Conservation (phyloP, 2,329 filamentous ascomycete genomes). For the Alternaria sp. region DNA sequence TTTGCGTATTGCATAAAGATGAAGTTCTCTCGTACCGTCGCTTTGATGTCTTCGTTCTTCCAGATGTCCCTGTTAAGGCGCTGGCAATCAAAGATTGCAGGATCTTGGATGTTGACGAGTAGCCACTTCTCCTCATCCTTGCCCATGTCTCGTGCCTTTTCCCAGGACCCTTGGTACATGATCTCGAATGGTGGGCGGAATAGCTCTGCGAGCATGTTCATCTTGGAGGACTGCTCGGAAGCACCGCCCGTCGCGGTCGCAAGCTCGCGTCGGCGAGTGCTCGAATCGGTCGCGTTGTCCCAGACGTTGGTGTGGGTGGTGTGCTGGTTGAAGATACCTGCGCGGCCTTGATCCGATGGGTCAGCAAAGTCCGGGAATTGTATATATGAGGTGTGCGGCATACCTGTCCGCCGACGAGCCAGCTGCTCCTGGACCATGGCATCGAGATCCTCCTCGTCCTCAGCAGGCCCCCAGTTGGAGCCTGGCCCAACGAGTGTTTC, state of each 20-base stretch:
- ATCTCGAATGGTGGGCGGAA: slow-evolving; percentile 92
- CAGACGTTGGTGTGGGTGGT: slow-evolving; percentile 62
- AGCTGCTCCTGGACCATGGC: slow-evolving; percentile 71
- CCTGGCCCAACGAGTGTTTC: slow-evolving; percentile 86
- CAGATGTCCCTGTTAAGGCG: slow-evolving; percentile 92
- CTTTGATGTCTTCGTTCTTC: slow-evolving; percentile 81
- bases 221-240: slow-evolving; percentile 71
- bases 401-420: slow-evolving; percentile 52
- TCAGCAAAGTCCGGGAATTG: slow-evolving; percentile 32
- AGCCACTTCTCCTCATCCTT: slow-evolving; percentile 94
- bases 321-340: slow-evolving; percentile 76
- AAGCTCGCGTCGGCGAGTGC: slow-evolving; percentile 59
- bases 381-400: slow-evolving; percentile 14
- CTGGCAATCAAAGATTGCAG: slow-evolving; percentile 93
- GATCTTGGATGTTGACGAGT: slow-evolving; percentile 92
- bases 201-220: slow-evolving; percentile 83
- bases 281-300: slow-evolving; percentile 58
- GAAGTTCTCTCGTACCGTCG: slow-evolving; percentile 89
- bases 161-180: slow-evolving; percentile 81
- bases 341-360: slow-evolving; percentile 42
- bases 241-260: slow-evolving; percentile 69
- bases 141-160: slow-evolving; percentile 81
- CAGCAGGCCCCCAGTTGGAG: slow-evolving; percentile 57
- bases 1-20: slow-evolving; percentile 95
- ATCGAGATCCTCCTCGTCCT: slow-evolving; percentile 62